Percentiles rank a stretch among this genome's conserved stretches.
These are phyloP conservation scores for Trypanosoma platydactyli DNA, from an alignment of 208 protist species.

Conservation along the genomic window DNA sequence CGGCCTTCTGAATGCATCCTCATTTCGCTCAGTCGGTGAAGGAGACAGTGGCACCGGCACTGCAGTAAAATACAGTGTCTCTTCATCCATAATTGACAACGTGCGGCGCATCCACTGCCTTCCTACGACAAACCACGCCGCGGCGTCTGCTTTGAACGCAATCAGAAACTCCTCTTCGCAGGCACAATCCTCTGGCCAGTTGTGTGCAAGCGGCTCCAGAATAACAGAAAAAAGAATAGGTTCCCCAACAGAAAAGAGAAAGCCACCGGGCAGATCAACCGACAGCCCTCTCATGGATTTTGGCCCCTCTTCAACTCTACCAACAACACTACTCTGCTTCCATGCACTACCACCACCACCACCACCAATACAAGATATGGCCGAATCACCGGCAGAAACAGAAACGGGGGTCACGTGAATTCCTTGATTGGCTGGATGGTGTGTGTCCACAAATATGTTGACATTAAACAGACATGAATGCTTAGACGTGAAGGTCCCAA, in stretches of 20 bases:
- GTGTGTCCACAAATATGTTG: constrained; percentile 63
- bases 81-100: constrained; percentile 73
- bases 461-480: constrained; percentile 75
- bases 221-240: constrained; percentile 73
- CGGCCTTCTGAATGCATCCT: neutral
- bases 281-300: constrained; percentile 32
- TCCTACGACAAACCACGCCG: constrained; percentile 79
- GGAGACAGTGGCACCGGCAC: constrained; percentile 52
- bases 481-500: constrained; percentile 62
- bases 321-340: neutral
- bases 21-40: constrained; percentile 5
- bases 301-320: neutral
- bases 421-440: constrained; percentile 47
- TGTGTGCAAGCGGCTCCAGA: constrained; percentile 68
- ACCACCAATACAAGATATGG: neutral
- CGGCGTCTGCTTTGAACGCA: constrained; percentile 54
- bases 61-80: constrained; percentile 66
- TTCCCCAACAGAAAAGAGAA: constrained; percentile 69
- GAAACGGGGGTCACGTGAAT: constrained; percentile 26
- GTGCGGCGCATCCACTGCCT: constrained; percentile 63
- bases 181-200: constrained; percentile 73
- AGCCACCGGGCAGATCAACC: constrained; percentile 48
- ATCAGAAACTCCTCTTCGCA: constrained; percentile 81
- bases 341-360: neutral
- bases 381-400: neutral